These are phyloP conservation scores for Carex cristatella DNA, from an alignment of 176 grass and related monocot species.

Conservation along the genomic window DNA sequence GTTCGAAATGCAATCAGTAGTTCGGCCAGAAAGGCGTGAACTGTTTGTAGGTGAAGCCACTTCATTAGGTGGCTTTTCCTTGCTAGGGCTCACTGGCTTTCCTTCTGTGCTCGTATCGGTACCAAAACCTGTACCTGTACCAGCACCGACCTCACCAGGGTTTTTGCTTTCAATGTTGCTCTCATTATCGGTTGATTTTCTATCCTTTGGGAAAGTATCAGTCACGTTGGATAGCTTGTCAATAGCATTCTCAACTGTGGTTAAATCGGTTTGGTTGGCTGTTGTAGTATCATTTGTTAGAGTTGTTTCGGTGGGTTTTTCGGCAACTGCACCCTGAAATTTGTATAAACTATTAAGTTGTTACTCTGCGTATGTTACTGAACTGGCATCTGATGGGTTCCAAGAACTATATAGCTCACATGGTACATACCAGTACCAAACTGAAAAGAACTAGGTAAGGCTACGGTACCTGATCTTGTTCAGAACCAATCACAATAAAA, in stretches of 20 bases:
- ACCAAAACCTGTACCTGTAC: background rate
- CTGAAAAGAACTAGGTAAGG: background rate
- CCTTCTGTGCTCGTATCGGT: background rate
- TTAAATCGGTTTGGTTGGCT: background rate
- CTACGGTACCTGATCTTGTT: background rate
- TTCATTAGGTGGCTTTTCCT: constrained; percentile 1
- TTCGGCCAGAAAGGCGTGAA: background rate
- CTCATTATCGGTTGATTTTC: background rate
- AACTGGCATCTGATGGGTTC: background rate
- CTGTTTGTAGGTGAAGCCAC: background rate
- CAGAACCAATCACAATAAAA: background rate
- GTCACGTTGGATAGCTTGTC: background rate
- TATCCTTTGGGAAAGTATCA: background rate
- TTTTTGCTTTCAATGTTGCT: background rate
- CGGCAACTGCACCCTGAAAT: background rate
- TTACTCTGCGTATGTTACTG: background rate
- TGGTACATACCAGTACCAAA: background rate
- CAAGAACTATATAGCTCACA: background rate
- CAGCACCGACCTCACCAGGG: background rate
- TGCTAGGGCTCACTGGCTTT: constrained; percentile 12
- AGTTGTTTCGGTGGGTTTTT: background rate
- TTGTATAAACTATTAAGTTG: background rate
- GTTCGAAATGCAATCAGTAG: constrained; percentile 27
- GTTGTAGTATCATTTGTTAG: background rate
- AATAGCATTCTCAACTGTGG: background rate